phyloP scores from a whole-genome alignment of 1,284 basidiomycete species.

The Retiboletus flavoniger region DNA sequence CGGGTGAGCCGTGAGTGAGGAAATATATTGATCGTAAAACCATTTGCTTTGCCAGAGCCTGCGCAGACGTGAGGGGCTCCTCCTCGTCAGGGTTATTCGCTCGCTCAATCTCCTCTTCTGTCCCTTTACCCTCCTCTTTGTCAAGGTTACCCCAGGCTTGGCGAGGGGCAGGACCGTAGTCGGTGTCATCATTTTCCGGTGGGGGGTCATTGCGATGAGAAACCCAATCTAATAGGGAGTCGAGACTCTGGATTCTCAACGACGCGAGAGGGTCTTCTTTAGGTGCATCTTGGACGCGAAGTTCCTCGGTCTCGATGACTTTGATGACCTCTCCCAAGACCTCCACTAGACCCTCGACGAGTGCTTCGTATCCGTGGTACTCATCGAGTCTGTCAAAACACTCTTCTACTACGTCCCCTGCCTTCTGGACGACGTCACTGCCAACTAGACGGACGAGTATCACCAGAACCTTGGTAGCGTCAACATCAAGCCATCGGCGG shows the following conservation, averaged over 20 bases:
- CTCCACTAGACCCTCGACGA: slow-evolving; percentile 85
- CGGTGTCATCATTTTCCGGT: slow-evolving; percentile 40
- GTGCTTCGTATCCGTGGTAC: slow-evolving; percentile 83
- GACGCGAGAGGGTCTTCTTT: slow-evolving; percentile 22
- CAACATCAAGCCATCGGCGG: slow-evolving; percentile 73
- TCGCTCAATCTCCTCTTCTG: slow-evolving; percentile 21
- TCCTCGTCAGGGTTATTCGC: slow-evolving; percentile 40
- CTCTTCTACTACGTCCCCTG: slow-evolving; percentile 90
- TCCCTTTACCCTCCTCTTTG: slow-evolving; percentile 29
- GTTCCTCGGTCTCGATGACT: slow-evolving; percentile 59
- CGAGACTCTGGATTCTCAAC: slow-evolving; percentile 36
- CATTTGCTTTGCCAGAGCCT: slow-evolving; percentile 78
- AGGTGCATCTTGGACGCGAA: slow-evolving; percentile 14
- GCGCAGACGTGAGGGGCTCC: slow-evolving; percentile 61
- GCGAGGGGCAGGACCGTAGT: slow-evolving; percentile 64
- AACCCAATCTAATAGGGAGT: slow-evolving; percentile 66
- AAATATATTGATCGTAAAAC: slow-evolving; percentile 85
- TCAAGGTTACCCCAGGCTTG: slow-evolving; percentile 47
- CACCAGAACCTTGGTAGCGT: slow-evolving; percentile 77
- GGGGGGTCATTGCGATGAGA: slow-evolving; percentile 43
- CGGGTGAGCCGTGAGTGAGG: slow-evolving; percentile 81
- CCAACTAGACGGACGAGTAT: slow-evolving; percentile 85
- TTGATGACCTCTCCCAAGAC: slow-evolving; percentile 78
- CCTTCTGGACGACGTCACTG: slow-evolving; percentile 77
- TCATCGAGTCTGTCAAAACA: slow-evolving; percentile 93